Conservation (phyloP, 2,329 filamentous ascomycete genomes). For the Thielaviopsis populi region DNA sequence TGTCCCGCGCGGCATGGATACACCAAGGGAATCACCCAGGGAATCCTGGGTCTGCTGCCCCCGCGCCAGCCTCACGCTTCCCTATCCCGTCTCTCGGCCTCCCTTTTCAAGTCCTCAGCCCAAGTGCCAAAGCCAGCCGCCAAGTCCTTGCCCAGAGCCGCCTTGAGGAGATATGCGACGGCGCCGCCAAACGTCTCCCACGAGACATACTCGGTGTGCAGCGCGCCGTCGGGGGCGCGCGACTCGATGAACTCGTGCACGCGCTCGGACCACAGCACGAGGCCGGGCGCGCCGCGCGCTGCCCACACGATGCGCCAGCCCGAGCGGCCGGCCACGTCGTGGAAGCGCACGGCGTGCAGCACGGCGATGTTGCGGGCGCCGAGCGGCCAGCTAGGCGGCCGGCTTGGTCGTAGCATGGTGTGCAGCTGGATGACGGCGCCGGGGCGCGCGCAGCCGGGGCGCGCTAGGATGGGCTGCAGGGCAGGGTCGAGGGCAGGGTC, state of each 20-base stretch:
- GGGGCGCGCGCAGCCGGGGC: background rate
- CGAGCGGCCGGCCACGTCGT: conserved; percentile 21
- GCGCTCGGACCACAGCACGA: conserved; percentile 26
- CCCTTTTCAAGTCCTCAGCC: conserved; percentile 27
- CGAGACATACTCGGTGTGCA: conserved; percentile 26
- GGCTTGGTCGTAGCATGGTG: background rate
- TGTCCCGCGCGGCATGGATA: too few relatives aligned
- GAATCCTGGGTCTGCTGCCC: background rate
- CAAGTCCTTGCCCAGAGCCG: conserved; percentile 23
- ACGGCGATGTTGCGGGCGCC: background rate
- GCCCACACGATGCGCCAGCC: conserved; percentile 31
- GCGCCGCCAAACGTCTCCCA: conserved; percentile 33
- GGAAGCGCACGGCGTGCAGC: conserved; percentile 23
- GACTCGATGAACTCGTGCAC: conserved; percentile 29
- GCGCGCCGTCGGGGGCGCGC: conserved; percentile 15
- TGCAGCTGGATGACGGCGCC: background rate
- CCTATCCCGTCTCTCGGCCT: background rate
- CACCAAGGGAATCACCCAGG: too few relatives aligned
- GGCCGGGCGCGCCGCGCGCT: conserved; percentile 20
- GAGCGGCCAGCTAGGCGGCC: background rate
- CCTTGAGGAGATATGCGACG: conserved; percentile 25
- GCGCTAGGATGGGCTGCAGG: background rate
- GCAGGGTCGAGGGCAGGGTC: background rate
- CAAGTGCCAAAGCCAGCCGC: conserved; percentile 27
- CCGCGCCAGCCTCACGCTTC: background rate